Base-by-base conservation (phyloP, 2,329 filamentous ascomycete species). In the Alternaria infectoria region DNA sequence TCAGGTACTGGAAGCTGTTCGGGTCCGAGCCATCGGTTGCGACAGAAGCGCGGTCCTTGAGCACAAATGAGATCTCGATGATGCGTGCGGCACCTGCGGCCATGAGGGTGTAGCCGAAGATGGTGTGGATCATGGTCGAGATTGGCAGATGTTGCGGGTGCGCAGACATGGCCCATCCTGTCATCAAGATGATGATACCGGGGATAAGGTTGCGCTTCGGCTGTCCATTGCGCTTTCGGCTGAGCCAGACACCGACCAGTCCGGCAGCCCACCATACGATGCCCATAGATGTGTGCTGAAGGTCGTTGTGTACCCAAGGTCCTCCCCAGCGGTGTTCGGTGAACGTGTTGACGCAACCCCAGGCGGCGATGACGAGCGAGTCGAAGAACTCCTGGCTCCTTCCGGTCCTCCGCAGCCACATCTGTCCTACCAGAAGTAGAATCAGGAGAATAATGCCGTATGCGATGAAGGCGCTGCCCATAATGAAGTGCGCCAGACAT, bases 271-370 rank as follows among this genome's bases (percentile, higher is more conserved):
- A 99, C 96, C 96, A 99, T 55, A 99, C 89, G 66, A 99, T 89
- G n/a, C 96, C 96, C 95, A 99, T 98, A n/a, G 92, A 93, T 0
- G 96, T 99, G 80, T 99, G 96, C 80, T 99, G 95, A 82, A 97
- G 89, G 79, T 99, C 96, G 76, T 97, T 98, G 80, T 88, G 89
- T 56, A 91, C 93, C 96, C 96, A 99, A 0, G 88, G 86, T 1
- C 86, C 86, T 58, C 96, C 96, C 96, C 96, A 99, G 56, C 91
- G 89, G 78, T 99, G 96, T 81, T 98, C 96, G 17, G 96, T 99
- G 72, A 99, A 98, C 9, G 96, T 98, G 81, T 98, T 99, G 81
- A 99, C 90, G 77, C 93, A 96, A 32, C 95, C 96, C 96, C 96
- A 99, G 1, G 91, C 90, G 1, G 94, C 92, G 76, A 99, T 98